phyloP scores from a whole-genome alignment of 2,329 filamentous ascomycete species.

The Sordariomycetes sp. region DNA sequence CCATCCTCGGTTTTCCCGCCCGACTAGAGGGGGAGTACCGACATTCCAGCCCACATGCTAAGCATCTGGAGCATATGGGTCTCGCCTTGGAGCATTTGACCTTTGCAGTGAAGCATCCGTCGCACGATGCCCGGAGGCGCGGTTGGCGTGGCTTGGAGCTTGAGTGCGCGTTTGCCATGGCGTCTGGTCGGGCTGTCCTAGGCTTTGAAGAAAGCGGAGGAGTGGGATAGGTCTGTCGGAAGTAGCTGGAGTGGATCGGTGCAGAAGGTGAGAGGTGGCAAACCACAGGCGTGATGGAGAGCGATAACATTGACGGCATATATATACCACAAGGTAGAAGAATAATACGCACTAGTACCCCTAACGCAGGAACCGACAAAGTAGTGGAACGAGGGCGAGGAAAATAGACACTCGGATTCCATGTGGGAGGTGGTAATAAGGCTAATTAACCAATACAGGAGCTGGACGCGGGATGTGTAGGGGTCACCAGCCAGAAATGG shows the following conservation, averaged over 20 bases:
- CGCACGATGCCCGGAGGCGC: conserved; percentile 37
- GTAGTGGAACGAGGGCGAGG: neutral
- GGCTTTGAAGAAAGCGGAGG: neutral
- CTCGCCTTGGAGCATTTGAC: conserved; percentile 44
- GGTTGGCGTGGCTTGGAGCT: conserved; percentile 19
- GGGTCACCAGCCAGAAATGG: neutral
- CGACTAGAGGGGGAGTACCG: conserved; percentile 41
- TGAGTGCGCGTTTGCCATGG: neutral
- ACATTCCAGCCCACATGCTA: conserved; percentile 36
- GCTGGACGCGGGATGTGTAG: neutral
- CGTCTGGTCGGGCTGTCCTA: too few species aligned
- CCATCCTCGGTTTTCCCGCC: conserved; percentile 19
- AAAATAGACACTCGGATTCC: neutral
- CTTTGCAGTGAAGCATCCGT: conserved; percentile 44
- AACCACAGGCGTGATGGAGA: neutral
- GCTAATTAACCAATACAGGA: neutral
- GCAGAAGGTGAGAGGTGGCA: too few species aligned
- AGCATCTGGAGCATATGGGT: conserved; percentile 42
- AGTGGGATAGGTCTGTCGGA: neutral
- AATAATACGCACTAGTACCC: neutral
- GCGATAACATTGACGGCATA: neutral
- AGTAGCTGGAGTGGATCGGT: too few species aligned
- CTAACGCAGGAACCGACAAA: neutral
- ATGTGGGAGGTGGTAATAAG: conserved; percentile 1
- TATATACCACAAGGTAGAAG: neutral